Percentiles rank a stretch among this genome's conserved stretches.
phyloP scores from a whole-genome alignment of 1,284 basidiomycete genomes.

The Pyrrhoderma noxium region DNA sequence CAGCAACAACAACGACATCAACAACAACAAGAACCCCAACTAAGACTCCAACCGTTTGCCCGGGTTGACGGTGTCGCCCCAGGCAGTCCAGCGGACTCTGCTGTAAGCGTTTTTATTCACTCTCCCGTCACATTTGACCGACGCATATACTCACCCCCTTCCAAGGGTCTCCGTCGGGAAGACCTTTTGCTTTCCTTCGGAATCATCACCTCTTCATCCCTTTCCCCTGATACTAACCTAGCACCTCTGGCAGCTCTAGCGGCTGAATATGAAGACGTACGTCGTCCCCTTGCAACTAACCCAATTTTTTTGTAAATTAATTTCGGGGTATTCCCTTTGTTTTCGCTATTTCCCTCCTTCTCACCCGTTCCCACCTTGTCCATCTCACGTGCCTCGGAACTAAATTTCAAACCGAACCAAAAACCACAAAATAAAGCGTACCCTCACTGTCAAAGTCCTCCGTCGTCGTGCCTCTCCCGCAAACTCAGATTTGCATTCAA shows the following conservation, averaged over 20 bases:
- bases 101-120: conserved; percentile 45
- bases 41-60: conserved; percentile 50
- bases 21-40: too few species aligned
- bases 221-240: conserved; percentile 23
- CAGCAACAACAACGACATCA: not conserved
- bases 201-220: conserved; percentile 45
- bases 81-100: conserved; percentile 68
- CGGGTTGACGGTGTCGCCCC: conserved; percentile 73
- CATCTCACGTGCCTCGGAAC: too few species aligned
- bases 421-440: conserved; percentile 26
- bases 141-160: too few species aligned
- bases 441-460: conserved; percentile 35
- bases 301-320: too few species aligned
- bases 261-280: conserved; percentile 63
- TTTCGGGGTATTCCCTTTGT: too few species aligned
- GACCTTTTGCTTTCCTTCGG: conserved; percentile 76
- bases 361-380: too few species aligned
- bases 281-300: conserved; percentile 21
- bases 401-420: too few species aligned
- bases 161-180: conserved; percentile 60
- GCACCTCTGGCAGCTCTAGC: conserved; percentile 65
- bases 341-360: too few species aligned
- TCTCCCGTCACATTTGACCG: too few species aligned
- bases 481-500: too few species aligned
- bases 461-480: too few species aligned